A percentile compares a stretch with the other conserved stretches of the same genome.
Conservation (phyloP, 768 basidiomycete species). For the Filobasidium wieringae region DNA sequence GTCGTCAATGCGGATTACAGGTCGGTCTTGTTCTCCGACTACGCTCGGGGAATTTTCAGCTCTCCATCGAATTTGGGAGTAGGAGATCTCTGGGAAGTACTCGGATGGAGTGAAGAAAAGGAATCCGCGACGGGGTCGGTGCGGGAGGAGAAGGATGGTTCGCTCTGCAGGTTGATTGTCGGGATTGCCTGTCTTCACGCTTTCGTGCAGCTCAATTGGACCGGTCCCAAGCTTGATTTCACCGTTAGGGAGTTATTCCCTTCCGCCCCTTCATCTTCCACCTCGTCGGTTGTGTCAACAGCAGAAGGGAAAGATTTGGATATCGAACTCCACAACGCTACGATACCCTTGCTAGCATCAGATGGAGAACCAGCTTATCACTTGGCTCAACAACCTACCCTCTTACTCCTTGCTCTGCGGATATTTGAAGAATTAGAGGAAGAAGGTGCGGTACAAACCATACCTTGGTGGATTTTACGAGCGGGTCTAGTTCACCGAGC, state of each 20-base stretch:
- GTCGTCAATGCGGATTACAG: conserved; percentile 39
- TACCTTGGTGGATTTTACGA: conserved; percentile 77
- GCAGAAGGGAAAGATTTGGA: conserved; percentile 30
- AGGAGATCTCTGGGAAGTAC: conserved; percentile 28
- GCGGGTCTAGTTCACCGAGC: conserved; percentile 55
- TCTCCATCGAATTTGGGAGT: conserved; percentile 31
- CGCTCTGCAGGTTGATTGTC: conserved; percentile 51
- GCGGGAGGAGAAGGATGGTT: conserved; percentile 40
- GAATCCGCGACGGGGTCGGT: background rate
- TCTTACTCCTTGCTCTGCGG: conserved; percentile 64
- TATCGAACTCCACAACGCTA: conserved; percentile 51
- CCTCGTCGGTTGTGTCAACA: background rate
- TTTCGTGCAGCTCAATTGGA: conserved; percentile 92
- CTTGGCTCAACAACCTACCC: conserved; percentile 55
- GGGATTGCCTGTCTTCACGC: conserved; percentile 74
- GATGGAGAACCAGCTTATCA: conserved; percentile 95
- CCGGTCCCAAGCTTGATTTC: conserved; percentile 72
- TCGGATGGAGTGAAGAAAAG: conserved; percentile 1
- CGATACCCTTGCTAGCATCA: conserved; percentile 64
- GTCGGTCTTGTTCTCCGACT: conserved; percentile 39
- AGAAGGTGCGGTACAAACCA: conserved; percentile 44
- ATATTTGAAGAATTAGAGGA: conserved; percentile 46
- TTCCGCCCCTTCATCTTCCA: background rate
- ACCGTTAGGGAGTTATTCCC: conserved; percentile 37
- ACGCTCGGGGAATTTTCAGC: conserved; percentile 40